These are phyloP conservation scores for Globisporangium takayamanum DNA, from an alignment of 352 stramenopile genomes.

Conservation along the genomic window DNA sequence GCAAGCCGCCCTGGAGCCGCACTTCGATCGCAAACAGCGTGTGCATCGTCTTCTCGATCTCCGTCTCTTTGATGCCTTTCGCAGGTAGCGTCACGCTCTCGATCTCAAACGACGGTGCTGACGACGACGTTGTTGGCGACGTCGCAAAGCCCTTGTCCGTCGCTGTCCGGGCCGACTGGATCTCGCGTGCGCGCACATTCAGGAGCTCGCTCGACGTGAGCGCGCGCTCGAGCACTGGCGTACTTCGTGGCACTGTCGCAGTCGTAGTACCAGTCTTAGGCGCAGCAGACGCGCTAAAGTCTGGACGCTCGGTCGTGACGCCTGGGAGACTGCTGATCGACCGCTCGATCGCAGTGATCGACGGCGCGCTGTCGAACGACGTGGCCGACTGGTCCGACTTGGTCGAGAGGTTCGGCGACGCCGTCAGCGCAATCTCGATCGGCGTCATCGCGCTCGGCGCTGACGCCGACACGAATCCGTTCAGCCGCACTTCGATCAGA, in stretches of 20 bases:
- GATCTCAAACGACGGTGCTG: conserved; percentile 72
- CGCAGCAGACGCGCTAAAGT: conserved; percentile 9
- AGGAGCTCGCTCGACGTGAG: conserved; percentile 71
- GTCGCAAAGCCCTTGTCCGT: conserved; percentile 34
- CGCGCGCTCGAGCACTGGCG: conserved; percentile 55
- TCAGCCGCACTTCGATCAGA: conserved; percentile 8
- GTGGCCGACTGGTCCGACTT: conserved; percentile 28
- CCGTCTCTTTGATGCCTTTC: conserved; percentile 61
- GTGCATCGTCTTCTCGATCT: conserved; percentile 80
- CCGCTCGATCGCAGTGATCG: conserved; percentile 36
- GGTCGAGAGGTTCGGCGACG: conserved; percentile 24
- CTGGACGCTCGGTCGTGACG: conserved; percentile 29
- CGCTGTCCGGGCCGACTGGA: conserved; percentile 29
- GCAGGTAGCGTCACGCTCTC: conserved; percentile 68
- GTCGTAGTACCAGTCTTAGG: conserved; percentile 1
- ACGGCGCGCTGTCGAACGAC: conserved; percentile 38
- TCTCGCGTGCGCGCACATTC: conserved; percentile 41
- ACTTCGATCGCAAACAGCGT: conserved; percentile 81
- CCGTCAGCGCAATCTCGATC: conserved; percentile 21
- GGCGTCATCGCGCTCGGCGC: conserved; percentile 29
- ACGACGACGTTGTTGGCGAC: conserved; percentile 24
- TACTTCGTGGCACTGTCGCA: conserved; percentile 16
- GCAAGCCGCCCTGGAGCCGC: conserved; percentile 64
- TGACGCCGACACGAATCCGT: conserved; percentile 26
- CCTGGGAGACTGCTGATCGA: conserved; percentile 20